These are phyloP conservation scores for Candida ipomoeae DNA, from an alignment of 805 yeast genomes.

Conservation along the genomic window DNA sequence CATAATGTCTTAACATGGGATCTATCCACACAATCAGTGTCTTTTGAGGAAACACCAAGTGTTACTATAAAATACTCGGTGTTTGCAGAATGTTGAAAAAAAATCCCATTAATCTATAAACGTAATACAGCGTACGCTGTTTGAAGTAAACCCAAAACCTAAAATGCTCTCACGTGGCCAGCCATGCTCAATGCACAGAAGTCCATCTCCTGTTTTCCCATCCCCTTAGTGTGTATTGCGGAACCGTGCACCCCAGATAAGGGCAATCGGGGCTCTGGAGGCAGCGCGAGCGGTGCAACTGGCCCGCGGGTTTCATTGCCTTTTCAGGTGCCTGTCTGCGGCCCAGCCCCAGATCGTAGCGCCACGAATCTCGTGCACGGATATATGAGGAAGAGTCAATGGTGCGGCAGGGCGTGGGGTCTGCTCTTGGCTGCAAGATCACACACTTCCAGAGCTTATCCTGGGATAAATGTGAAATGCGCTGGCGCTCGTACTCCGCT, in stretches of 20 bases:
- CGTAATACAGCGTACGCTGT: not conserved
- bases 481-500: not conserved
- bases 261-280: slow-evolving; percentile 10
- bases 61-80: no score
- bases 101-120: slow-evolving; percentile 3
- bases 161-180: not conserved
- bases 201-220: slow-evolving; percentile 19
- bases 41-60: no score
- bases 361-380: slow-evolving; percentile 5
- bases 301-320: slow-evolving; percentile 35
- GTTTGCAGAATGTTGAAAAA: not conserved
- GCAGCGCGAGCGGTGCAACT: slow-evolving; percentile 15
- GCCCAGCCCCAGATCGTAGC: not conserved
- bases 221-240: slow-evolving; percentile 20
- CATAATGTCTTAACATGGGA: no score
- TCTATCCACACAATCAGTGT: no score
- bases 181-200: not conserved
- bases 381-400: slow-evolving; percentile 23
- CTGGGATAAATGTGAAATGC: slow-evolving; percentile 12
- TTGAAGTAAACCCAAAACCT: slow-evolving; percentile 1
- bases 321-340: slow-evolving; percentile 7
- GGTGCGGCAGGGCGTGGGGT: slow-evolving; percentile 23
- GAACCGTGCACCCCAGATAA: slow-evolving; percentile 11
- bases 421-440: slow-evolving; percentile 49
- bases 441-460: slow-evolving; percentile 28